Evolutionary conservation across 225 moss, liverwort and hornwort species (phyloP).

Genomic region (Straminergon stramineum): DNA sequence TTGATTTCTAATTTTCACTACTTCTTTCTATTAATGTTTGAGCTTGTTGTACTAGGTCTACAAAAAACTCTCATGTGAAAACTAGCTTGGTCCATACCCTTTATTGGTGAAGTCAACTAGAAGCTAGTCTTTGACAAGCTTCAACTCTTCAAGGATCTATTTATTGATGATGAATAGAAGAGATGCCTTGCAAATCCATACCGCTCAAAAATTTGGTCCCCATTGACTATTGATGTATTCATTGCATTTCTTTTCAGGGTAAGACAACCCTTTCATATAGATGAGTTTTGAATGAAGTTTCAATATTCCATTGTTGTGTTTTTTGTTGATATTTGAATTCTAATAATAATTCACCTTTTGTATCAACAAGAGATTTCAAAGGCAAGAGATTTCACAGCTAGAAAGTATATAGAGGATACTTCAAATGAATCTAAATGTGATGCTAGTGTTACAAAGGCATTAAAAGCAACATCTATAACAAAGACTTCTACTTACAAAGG

Average conservation of each 20-base stretch:
- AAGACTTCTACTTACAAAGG: neutral
- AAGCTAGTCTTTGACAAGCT: neutral
- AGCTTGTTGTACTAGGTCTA: too few relatives aligned
- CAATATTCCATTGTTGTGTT: neutral
- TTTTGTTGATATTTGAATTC: neutral
- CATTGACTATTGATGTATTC: neutral
- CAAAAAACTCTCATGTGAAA: too few relatives aligned
- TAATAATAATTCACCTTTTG: neutral
- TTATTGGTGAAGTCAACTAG: neutral
- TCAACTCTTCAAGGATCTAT: neutral
- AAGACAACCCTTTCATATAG: neutral
- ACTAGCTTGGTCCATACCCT: neutral
- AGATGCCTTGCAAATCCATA: neutral
- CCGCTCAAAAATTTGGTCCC: neutral
- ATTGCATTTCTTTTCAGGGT: neutral
- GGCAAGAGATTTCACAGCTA: fast-evolving
- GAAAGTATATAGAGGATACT: neutral
- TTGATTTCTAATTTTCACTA: neutral
- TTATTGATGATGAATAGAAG: too few relatives aligned
- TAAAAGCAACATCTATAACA: neutral
- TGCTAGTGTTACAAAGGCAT: fast-evolving
- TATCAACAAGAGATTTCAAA: neutral
- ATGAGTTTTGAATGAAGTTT: too few relatives aligned
- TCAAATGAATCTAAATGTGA: fast-evolving
- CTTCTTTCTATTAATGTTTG: neutral